phyloP scores from a whole-genome alignment of 2,329 filamentous ascomycete species.

The Fusarium palustre region DNA sequence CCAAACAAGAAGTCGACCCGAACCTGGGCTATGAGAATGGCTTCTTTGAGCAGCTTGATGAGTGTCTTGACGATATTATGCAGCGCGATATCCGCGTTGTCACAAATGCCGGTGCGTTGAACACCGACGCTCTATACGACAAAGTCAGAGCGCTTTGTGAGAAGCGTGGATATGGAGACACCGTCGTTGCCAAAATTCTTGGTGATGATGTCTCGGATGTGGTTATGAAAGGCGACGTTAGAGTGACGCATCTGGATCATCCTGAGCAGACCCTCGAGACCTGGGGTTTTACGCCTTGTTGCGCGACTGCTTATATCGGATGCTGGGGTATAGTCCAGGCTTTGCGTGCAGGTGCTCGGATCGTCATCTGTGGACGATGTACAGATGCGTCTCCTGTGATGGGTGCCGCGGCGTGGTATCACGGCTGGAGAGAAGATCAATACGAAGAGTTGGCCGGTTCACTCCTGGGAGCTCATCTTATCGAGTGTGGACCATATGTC shows the following conservation, averaged over 20 bases:
- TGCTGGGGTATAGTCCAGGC: slow-evolving; percentile 60
- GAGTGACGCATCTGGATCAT: slow-evolving; percentile 48
- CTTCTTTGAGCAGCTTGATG: slow-evolving; percentile 58
- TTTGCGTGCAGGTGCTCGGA: slow-evolving; percentile 57
- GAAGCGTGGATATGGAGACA: slow-evolving; percentile 44
- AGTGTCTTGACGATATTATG: slow-evolving; percentile 53
- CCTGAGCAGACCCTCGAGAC: slow-evolving; percentile 46
- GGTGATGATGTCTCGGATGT: slow-evolving; percentile 55
- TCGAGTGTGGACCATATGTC: slow-evolving; percentile 66
- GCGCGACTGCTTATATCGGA: slow-evolving; percentile 61
- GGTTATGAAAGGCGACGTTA: slow-evolving; percentile 28
- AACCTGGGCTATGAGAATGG: slow-evolving; percentile 52
- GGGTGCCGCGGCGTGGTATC: slow-evolving; percentile 67
- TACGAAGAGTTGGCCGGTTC: slow-evolving; percentile 63
- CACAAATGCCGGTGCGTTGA: slow-evolving; percentile 56
- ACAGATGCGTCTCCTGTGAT: slow-evolving; percentile 65
- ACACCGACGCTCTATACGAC: slow-evolving; percentile 51
- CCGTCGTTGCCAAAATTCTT: slow-evolving; percentile 54
- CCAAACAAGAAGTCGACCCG: slow-evolving; percentile 50
- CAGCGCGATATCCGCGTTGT: slow-evolving; percentile 52
- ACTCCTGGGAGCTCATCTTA: slow-evolving; percentile 64
- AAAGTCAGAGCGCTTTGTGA: slow-evolving; percentile 49
- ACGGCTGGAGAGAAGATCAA: slow-evolving; percentile 61
- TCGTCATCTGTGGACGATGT: slow-evolving; percentile 62
- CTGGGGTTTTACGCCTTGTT: slow-evolving; percentile 47